Conservation (phyloP, 805 yeast genomes). For the Debaryomyces hansenii region DNA sequence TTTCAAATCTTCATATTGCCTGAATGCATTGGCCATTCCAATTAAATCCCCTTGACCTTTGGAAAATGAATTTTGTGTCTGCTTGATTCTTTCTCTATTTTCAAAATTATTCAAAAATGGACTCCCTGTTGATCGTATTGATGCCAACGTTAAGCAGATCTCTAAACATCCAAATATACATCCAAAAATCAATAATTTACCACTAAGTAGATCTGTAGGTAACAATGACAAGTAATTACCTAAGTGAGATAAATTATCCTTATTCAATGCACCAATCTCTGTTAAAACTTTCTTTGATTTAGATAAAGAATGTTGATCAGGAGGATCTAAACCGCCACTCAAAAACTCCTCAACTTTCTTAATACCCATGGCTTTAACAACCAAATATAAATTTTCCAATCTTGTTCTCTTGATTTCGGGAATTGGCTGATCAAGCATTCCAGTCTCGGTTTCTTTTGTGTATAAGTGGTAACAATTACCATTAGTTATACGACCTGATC, state of each 20-base stretch:
- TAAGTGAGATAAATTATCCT: slow-evolving; percentile 59
- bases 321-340: slow-evolving; percentile 79
- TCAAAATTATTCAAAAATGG: slow-evolving; percentile 71
- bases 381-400: slow-evolving; percentile 76
- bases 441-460: slow-evolving; percentile 54
- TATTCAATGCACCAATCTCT: slow-evolving; percentile 71
- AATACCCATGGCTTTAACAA: slow-evolving; percentile 88
- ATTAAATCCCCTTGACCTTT: slow-evolving; percentile 73
- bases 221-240: slow-evolving; percentile 78
- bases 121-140: slow-evolving; percentile 68
- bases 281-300: slow-evolving; percentile 53
- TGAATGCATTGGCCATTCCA: slow-evolving; percentile 61
- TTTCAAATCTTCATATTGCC: slow-evolving; percentile 44
- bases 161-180: slow-evolving; percentile 83
- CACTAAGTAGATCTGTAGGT: slow-evolving; percentile 85
- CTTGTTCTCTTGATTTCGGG: slow-evolving; percentile 90
- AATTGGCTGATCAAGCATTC: slow-evolving; percentile 70
- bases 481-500: slow-evolving; percentile 92
- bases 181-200: slow-evolving; percentile 77
- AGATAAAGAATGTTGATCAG: slow-evolving; percentile 51
- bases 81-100: slow-evolving; percentile 62
- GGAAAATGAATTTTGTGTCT: slow-evolving; percentile 36
- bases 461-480: slow-evolving; percentile 84
- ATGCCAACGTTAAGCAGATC: slow-evolving; percentile 74
- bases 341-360: slow-evolving; percentile 68